Evolutionary conservation across 805 yeast genomes (phyloP), one percentile per base, ranked within the genome.

Genomic region (Kuraishia molischiana): DNA sequence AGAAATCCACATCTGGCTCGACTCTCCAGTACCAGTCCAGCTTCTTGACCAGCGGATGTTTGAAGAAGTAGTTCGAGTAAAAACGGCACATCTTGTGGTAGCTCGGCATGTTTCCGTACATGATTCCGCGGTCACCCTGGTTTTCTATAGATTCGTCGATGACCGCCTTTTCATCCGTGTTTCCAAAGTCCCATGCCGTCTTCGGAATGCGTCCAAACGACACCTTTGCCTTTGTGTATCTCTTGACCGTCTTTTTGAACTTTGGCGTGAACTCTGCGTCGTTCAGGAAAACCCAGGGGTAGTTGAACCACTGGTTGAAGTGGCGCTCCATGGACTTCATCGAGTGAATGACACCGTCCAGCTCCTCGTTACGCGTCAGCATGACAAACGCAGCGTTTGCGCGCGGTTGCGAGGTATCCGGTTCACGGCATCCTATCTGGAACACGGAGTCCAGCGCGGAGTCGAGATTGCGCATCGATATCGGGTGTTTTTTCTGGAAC

Each of bases 41-140:
- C 42, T 76, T 69, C 36, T 59, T 58, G 32, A 90, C 79, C 44
- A 85, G 53, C 4, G 82, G 83, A 56, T 90, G 96, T 42, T 79
- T 74, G 61, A 74, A 85, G 52, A 90, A 90, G 40, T 67, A 66
- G 1, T 95, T 95, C 0, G 94, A 77, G 53, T 84, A 85, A 54
- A 79, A 89, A n/a, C 96, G 69, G 55, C 97, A 90, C 97, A 90
- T 90, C 52, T 83, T 81, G 56, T 90, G 97, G 53, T 90, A 92
- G 4, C 90, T 75, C 36, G 72, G 79, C 66, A 78, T 58, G 41
- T 75, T 78, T 0, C 96, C 97, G 55, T 92, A 89, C 72, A 85
- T 70, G 41, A 90, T 77, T 1, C 77, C 78, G 28, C 86, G 60
- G 58, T 89, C 96, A 22, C 94, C 95, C 56, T 89, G 96, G 14